Percentiles rank a stretch among this genome's conserved stretches.
Conservation (phyloP, 2,329 filamentous ascomycete genomes). For the Penicillium olsonii region DNA sequence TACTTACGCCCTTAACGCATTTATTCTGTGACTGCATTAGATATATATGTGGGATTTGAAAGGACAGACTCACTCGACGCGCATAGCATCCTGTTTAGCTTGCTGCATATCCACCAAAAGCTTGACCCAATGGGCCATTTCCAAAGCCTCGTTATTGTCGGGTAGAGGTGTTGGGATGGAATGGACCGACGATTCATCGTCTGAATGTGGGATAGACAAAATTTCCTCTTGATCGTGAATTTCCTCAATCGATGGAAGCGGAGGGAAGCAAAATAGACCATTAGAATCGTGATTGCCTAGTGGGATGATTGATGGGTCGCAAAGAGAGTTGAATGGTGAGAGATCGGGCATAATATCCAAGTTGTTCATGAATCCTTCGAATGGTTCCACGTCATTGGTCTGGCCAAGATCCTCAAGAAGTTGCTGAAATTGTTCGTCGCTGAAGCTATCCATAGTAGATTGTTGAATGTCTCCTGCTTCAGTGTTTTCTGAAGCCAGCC, state of each 20-base stretch:
- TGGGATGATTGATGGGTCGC: not conserved
- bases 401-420: not conserved
- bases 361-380: not conserved
- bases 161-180: not conserved
- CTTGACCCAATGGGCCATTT: not conserved
- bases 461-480: not conserved
- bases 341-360: not conserved
- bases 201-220: too few species aligned
- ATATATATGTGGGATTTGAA: too few species aligned
- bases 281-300: not conserved
- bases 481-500: not conserved
- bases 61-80: not conserved
- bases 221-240: too few species aligned
- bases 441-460: not conserved
- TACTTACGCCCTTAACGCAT: not conserved
- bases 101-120: not conserved
- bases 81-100: not conserved
- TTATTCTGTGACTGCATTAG: not conserved
- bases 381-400: not conserved
- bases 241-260: not conserved
- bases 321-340: not conserved
- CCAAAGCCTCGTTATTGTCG: not conserved
- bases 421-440: not conserved
- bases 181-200: not conserved
- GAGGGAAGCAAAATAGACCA: not conserved